These are phyloP conservation scores for Ceratocystis smalleyi DNA, from an alignment of 2,329 filamentous ascomycete genomes.

Conservation along the genomic window DNA sequence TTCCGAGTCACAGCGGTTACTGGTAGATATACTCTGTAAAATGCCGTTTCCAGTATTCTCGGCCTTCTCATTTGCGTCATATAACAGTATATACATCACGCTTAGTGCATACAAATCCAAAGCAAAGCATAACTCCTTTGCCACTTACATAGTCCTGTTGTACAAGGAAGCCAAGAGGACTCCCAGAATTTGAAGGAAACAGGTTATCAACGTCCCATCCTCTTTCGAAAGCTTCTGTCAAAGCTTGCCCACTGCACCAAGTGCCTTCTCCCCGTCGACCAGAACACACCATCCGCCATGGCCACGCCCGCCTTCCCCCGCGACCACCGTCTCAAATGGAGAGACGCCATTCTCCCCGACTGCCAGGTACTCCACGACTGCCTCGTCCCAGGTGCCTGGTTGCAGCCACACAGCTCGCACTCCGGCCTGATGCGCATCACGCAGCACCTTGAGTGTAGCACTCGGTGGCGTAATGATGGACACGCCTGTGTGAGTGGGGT, in stretches of 20 bases:
- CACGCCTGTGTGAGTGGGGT: slow-evolving; percentile 56
- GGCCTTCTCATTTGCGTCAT: too few relatives aligned
- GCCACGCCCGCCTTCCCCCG: slow-evolving; percentile 46
- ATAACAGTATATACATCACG: too few relatives aligned
- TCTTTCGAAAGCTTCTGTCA: slow-evolving; percentile 17
- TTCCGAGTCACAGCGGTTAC: too few relatives aligned
- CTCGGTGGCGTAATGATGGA: slow-evolving; percentile 77
- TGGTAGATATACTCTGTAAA: too few relatives aligned
- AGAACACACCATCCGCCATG: slow-evolving; percentile 75
- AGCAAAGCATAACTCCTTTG: too few relatives aligned
- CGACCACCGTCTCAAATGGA: slow-evolving; percentile 55
- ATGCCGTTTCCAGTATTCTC: too few relatives aligned
- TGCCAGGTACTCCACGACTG: slow-evolving; percentile 53
- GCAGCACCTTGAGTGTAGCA: slow-evolving; percentile 57
- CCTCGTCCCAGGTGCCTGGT: slow-evolving; percentile 72
- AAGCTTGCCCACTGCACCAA: slow-evolving; percentile 41
- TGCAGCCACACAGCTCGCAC: slow-evolving; percentile 74
- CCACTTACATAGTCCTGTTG: too few relatives aligned
- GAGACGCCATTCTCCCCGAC: slow-evolving; percentile 27
- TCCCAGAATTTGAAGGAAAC: too few relatives aligned
- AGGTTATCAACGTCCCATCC: too few relatives aligned
- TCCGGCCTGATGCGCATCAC: slow-evolving; percentile 60
- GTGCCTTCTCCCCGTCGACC: slow-evolving; percentile 59
- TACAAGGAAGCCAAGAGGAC: too few relatives aligned
- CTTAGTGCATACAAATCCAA: too few relatives aligned